Conservation (phyloP, 164 flowering plant species). For the Vitis labrusca region DNA sequence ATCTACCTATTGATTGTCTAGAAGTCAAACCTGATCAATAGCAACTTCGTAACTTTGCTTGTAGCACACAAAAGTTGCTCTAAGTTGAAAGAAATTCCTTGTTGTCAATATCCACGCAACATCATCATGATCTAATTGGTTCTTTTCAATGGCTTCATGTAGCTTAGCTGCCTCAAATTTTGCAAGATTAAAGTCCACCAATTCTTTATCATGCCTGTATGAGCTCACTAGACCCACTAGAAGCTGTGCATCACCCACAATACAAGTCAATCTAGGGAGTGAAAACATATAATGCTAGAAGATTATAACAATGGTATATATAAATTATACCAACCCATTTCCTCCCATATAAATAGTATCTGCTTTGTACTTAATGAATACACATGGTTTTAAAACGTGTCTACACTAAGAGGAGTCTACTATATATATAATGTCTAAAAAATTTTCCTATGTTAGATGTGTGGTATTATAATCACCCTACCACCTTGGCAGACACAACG, state of each 20-base stretch:
- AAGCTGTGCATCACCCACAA: constrained; percentile 35
- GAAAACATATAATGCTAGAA: too few relatives aligned
- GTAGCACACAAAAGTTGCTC: constrained; percentile 59
- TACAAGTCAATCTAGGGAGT: too few relatives aligned
- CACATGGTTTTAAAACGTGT: too few relatives aligned
- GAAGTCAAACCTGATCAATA: constrained; percentile 50
- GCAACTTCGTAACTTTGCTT: constrained; percentile 40
- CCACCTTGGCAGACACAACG: too few relatives aligned
- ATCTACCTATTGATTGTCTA: neutral
- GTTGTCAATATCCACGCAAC: constrained; percentile 58
- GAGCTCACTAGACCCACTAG: constrained; percentile 63
- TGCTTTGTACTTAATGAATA: too few relatives aligned
- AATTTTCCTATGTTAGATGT: too few relatives aligned
- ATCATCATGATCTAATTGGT: constrained; percentile 47
- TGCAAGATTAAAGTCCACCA: constrained; percentile 45
- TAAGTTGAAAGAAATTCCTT: constrained; percentile 64
- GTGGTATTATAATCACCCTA: too few relatives aligned
- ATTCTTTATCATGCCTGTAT: constrained; percentile 59
- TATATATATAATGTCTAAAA: too few relatives aligned
- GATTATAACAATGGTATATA: too few relatives aligned
- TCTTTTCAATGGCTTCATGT: constrained; percentile 46
- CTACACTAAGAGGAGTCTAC: too few relatives aligned
- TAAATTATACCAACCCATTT: too few relatives aligned
- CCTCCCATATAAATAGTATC: too few relatives aligned
- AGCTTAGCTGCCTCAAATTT: constrained; percentile 50